Conservation (phyloP, 2,329 filamentous ascomycete genomes). For the Aspergillus pseudoterreus region DNA sequence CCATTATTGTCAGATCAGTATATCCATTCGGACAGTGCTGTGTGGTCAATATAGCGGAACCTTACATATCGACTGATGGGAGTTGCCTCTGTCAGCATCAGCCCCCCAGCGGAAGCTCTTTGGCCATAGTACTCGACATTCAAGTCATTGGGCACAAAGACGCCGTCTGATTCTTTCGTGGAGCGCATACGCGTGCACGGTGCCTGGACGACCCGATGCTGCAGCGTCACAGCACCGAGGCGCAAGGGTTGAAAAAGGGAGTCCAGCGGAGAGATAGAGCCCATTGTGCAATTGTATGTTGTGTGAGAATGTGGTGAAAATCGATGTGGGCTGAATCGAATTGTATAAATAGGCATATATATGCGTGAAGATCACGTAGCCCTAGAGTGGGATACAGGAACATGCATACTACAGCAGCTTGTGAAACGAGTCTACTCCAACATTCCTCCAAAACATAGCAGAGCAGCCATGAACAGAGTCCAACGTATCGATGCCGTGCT, state of each 20-base stretch:
- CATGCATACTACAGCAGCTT: too few relatives aligned
- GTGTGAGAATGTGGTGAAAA: too few relatives aligned
- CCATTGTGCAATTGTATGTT: slow-evolving; percentile 12
- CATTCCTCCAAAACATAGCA: neutral
- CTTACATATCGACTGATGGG: slow-evolving; percentile 26
- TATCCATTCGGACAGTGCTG: neutral
- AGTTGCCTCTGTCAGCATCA: slow-evolving; percentile 33
- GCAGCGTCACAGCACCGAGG: slow-evolving; percentile 20
- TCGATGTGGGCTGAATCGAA: too few relatives aligned
- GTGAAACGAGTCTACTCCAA: neutral
- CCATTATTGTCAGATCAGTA: neutral
- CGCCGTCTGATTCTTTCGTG: slow-evolving; percentile 24
- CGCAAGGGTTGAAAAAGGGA: slow-evolving; percentile 35
- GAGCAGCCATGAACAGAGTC: neutral
- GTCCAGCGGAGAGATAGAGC: slow-evolving; percentile 19
- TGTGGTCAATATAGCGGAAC: neutral
- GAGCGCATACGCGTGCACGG: slow-evolving; percentile 27
- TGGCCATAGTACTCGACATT: slow-evolving; percentile 31
- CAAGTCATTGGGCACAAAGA: slow-evolving; percentile 27
- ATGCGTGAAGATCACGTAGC: too few relatives aligned
- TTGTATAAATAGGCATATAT: too few relatives aligned
- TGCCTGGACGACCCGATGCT: slow-evolving; percentile 25
- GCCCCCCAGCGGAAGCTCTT: slow-evolving; percentile 29
- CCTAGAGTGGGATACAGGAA: too few relatives aligned
- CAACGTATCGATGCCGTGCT: neutral